Percentiles rank a stretch among this genome's conserved stretches.
Conservation (phyloP, 495 filamentous ascomycete species). For the Penicillium bovifimosum region DNA sequence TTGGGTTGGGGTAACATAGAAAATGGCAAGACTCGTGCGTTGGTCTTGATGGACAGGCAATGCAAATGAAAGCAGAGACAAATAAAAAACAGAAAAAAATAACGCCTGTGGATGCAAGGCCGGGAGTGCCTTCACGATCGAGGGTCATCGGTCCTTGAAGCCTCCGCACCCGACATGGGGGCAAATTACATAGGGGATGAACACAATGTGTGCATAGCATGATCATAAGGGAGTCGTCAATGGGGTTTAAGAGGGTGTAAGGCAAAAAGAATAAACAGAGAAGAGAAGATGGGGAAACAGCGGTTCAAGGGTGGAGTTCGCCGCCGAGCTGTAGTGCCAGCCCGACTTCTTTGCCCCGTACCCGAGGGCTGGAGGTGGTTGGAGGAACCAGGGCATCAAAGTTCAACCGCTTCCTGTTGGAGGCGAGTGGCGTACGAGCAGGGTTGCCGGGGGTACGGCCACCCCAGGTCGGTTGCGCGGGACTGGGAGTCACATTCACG, state of each 20-base stretch:
- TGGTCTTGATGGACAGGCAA: background rate
- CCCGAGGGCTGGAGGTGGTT: slow-evolving; percentile 30
- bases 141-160: background rate
- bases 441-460: slow-evolving; percentile 49
- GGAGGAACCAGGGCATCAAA: slow-evolving; percentile 62
- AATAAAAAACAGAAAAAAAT: background rate
- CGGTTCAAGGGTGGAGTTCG: slow-evolving; percentile 34
- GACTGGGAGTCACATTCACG: slow-evolving; percentile 92
- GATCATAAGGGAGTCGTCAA: slow-evolving; percentile 35
- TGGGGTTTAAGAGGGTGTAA: slow-evolving; percentile 7
- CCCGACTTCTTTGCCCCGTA: slow-evolving; percentile 27
- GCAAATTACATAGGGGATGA: slow-evolving; percentile 21
- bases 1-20: background rate
- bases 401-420: slow-evolving; percentile 55
- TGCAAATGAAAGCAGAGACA: background rate
- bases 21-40: background rate
- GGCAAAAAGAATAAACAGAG: slow-evolving; percentile 18
- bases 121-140: background rate
- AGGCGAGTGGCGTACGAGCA: slow-evolving; percentile 54
- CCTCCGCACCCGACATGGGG: background rate
- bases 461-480: slow-evolving; percentile 79
- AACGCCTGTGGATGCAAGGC: slow-evolving; percentile 6
- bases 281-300: slow-evolving; percentile 8
- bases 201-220: slow-evolving; percentile 20
- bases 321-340: slow-evolving; percentile 41